Conservation (phyloP, 257 asterid species). For the Plantago ovata region DNA sequence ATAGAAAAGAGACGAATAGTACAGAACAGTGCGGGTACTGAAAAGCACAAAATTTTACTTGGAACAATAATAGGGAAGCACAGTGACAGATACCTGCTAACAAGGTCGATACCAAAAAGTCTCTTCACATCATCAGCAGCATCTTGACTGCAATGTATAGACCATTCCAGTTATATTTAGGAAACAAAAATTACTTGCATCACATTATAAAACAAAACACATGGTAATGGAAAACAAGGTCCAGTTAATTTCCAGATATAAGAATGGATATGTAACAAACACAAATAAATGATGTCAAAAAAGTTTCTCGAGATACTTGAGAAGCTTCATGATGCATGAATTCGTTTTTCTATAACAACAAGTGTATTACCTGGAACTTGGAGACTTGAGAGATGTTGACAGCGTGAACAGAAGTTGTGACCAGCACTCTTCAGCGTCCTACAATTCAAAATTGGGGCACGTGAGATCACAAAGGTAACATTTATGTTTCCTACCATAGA, state of each 20-base stretch:
- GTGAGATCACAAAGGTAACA: conserved; percentile 9
- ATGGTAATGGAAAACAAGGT: background rate
- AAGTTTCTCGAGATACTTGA: background rate
- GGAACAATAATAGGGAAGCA: conserved; percentile 10
- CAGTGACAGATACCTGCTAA: conserved; percentile 69
- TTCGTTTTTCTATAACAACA: conserved; percentile 8
- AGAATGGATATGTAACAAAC: background rate
- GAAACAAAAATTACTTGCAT: conserved; percentile 10
- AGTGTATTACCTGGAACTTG: conserved; percentile 56
- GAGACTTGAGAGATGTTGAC: conserved; percentile 64
- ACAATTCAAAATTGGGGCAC: conserved; percentile 21
- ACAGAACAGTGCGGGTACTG: too few species aligned
- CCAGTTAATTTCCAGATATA: conserved; percentile 4
- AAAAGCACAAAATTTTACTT: conserved; percentile 11
- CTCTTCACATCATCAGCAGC: conserved; percentile 60
- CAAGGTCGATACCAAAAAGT: conserved; percentile 84
- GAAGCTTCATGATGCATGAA: conserved; percentile 17
- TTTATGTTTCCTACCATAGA: conserved; percentile 15
- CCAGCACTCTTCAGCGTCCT: conserved; percentile 99
- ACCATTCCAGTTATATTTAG: conserved; percentile 16
- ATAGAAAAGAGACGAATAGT: background rate
- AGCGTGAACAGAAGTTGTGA: conserved; percentile 86
- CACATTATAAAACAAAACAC: background rate
- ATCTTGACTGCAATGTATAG: conserved; percentile 57
- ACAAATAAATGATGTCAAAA: conserved; percentile 7